Evolutionary conservation across 441 rosid species (phyloP).

Genomic region (Eruca vesicaria): DNA sequence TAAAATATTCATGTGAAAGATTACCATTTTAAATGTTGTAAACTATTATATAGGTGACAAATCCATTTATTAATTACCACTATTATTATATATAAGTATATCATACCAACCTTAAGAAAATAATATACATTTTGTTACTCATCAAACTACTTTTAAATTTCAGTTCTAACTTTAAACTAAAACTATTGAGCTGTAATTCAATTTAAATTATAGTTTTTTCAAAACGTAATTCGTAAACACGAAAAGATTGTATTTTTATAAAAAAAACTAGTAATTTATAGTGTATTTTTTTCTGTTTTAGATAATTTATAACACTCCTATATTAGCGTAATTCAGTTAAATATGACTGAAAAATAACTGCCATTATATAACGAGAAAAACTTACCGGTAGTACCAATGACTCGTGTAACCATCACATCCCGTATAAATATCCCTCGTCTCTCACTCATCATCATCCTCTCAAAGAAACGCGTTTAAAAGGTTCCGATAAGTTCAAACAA

Average conservation of each 20-base stretch:
- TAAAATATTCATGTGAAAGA: no score
- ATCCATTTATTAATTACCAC: no score
- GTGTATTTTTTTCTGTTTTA: not conserved
- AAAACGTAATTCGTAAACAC: not conserved
- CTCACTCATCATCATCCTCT: conserved; percentile 18
- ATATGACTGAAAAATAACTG: not conserved
- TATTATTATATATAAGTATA: no score
- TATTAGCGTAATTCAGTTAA: not conserved
- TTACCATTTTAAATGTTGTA: no score
- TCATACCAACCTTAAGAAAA: not conserved
- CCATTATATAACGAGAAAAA: not conserved
- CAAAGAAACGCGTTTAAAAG: conserved; percentile 8
- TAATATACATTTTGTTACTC: not conserved
- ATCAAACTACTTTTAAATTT: not conserved
- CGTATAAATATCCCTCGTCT: conserved; percentile 23
- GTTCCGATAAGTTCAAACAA: not conserved
- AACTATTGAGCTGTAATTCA: not conserved
- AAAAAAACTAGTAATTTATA: not conserved
- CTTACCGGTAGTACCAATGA: conserved; percentile 30
- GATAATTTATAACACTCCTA: not conserved
- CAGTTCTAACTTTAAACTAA: not conserved
- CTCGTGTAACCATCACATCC: conserved; percentile 17
- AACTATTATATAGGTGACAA: no score
- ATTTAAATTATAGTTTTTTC: not conserved
- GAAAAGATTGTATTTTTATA: no score